A percentile compares a stretch with the other conserved stretches of the same genome.
Evolutionary conservation across 148 eudicot genomes (phyloP).

Genomic region (Chenopodium suecicum): DNA sequence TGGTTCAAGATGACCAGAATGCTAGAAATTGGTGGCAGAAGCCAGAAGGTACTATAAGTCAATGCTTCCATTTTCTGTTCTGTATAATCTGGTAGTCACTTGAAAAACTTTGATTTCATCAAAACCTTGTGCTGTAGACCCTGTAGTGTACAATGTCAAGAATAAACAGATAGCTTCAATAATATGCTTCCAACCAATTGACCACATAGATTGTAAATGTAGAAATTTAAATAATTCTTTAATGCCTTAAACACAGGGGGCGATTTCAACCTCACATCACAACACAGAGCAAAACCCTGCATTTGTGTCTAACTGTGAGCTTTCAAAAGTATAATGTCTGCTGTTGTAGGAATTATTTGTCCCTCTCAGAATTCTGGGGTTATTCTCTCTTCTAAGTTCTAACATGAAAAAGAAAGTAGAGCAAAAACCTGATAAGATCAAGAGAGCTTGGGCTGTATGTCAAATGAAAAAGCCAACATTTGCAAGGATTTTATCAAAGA

Average conservation of each 20-base stretch:
- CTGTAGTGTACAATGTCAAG: neutral
- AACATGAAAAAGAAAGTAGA: slow-evolving; percentile 26
- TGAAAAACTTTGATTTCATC: neutral
- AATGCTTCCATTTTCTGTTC: neutral
- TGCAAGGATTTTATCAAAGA: slow-evolving; percentile 25
- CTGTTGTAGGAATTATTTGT: slow-evolving; percentile 16
- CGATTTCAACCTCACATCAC: slow-evolving; percentile 11
- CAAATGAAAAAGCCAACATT: slow-evolving; percentile 25
- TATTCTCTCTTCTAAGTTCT: slow-evolving; percentile 17
- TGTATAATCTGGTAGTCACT: neutral
- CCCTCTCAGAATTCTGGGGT: slow-evolving; percentile 5
- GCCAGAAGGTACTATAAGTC: slow-evolving; percentile 70
- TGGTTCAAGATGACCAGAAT: slow-evolving; percentile 75
- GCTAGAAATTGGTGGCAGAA: slow-evolving; percentile 96
- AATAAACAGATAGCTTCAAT: neutral
- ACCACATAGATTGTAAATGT: too few species aligned
- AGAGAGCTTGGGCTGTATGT: slow-evolving; percentile 21
- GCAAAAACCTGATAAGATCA: slow-evolving; percentile 6
- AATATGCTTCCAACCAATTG: neutral
- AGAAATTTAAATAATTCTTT: neutral
- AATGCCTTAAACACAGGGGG: slow-evolving; percentile 16
- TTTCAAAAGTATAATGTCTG: slow-evolving; percentile 19
- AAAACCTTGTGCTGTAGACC: neutral
- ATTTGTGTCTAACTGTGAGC: too few species aligned
- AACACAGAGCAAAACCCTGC: neutral